These are phyloP conservation scores for Nemania abortiva DNA, from an alignment of 2,329 filamentous ascomycete species.

Conservation along the genomic window DNA sequence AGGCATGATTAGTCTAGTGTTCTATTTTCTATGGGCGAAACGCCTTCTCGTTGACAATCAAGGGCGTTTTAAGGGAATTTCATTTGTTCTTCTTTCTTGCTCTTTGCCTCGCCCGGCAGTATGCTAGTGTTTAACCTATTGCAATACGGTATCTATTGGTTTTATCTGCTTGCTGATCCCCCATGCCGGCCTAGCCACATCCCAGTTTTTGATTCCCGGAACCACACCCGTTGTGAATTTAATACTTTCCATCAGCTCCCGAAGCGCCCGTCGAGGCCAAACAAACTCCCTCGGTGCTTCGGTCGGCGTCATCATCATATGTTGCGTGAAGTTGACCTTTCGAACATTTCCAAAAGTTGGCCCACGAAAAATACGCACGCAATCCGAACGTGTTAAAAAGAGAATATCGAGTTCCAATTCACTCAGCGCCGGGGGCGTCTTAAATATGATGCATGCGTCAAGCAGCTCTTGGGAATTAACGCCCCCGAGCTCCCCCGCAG, in stretches of 20 bases:
- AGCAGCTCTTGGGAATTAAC: constrained; percentile 1
- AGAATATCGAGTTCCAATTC: constrained; percentile 38
- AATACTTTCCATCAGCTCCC: constrained; percentile 25
- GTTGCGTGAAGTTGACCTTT: constrained; percentile 32
- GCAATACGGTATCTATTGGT: constrained; percentile 13
- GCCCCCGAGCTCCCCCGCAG: background rate
- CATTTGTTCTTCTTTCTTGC: background rate
- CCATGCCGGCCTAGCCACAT: constrained; percentile 7
- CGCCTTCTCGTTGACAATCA: background rate
- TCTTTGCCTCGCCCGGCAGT: background rate
- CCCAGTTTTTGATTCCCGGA: constrained; percentile 28
- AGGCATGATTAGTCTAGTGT: background rate
- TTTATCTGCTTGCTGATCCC: background rate
- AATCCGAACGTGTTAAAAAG: constrained; percentile 20
- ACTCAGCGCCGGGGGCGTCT: constrained; percentile 18
- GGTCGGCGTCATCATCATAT: background rate
- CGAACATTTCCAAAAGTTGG: constrained; percentile 27
- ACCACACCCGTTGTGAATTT: constrained; percentile 26
- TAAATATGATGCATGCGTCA: constrained; percentile 19
- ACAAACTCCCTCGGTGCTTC: constrained; percentile 26
- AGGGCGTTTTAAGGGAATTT: background rate
- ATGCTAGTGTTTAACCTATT: constrained; percentile 1
- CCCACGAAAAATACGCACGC: constrained; percentile 20
- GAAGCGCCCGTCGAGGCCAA: constrained; percentile 29
- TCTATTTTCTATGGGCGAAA: background rate